Conservation (phyloP, 2,329 filamentous ascomycete genomes). For the Hirsutella rhossiliensis region DNA sequence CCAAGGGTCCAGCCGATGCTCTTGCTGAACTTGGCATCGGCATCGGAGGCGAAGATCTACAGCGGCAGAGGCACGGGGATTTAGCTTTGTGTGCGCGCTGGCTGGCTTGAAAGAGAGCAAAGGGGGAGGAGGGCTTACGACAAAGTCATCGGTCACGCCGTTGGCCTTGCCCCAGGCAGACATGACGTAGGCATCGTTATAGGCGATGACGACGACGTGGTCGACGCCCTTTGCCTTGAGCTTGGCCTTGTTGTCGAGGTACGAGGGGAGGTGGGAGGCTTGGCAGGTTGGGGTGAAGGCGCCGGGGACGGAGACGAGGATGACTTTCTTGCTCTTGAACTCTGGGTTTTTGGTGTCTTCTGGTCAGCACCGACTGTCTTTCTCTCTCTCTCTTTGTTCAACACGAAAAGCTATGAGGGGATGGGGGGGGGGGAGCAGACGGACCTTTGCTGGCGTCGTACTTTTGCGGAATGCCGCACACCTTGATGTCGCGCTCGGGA, state of each 20-base stretch:
- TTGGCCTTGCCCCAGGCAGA: constrained; percentile 86
- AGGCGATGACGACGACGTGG: constrained; percentile 67
- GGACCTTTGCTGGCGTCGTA: constrained; percentile 69
- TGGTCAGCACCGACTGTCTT: too few species aligned
- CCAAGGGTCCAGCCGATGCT: constrained; percentile 65
- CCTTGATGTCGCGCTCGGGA: constrained; percentile 55
- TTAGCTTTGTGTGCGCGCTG: not conserved
- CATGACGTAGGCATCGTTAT: constrained; percentile 82
- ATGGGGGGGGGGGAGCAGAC: constrained; percentile 7
- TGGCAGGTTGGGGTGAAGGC: constrained; percentile 86
- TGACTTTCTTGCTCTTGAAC: constrained; percentile 43
- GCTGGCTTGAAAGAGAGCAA: too few species aligned
- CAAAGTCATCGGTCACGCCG: constrained; percentile 55
- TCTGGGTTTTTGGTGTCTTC: too few species aligned
- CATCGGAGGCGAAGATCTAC: constrained; percentile 65
- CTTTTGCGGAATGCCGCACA: constrained; percentile 66
- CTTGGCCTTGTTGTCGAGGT: constrained; percentile 57
- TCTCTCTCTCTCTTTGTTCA: too few species aligned
- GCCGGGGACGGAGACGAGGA: constrained; percentile 47
- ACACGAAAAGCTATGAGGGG: too few species aligned
- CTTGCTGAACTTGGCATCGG: constrained; percentile 58
- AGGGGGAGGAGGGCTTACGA: constrained; percentile 27
- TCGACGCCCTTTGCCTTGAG: constrained; percentile 76
- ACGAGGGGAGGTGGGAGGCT: constrained; percentile 68
- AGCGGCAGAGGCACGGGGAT: not conserved